phyloP scores from a whole-genome alignment of 148 eudicot genomes.

The Rheum nobile region DNA sequence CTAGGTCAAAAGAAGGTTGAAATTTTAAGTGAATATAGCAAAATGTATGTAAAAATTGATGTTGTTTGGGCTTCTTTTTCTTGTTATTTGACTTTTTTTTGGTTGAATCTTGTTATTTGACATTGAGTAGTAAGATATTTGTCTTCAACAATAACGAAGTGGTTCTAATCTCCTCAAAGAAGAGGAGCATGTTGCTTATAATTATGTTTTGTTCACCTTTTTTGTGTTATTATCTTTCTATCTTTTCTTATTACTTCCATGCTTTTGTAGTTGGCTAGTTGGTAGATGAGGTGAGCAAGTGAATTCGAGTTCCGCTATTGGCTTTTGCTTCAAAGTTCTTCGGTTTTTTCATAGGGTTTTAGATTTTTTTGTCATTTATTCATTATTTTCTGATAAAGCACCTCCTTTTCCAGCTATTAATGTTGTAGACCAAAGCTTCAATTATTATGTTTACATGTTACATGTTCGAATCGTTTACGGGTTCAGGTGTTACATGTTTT shows the following conservation, averaged over 20 bases:
- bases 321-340: background rate
- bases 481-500: too few species aligned
- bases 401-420: background rate
- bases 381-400: background rate
- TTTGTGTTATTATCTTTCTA: background rate
- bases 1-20: too few species aligned
- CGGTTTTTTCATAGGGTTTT: background rate
- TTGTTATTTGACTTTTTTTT: too few species aligned
- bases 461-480: too few species aligned
- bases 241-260: constrained; percentile 1
- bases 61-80: too few species aligned
- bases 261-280: constrained; percentile 5
- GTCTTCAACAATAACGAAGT: background rate
- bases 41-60: too few species aligned
- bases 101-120: background rate
- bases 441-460: background rate
- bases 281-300: constrained; percentile 2
- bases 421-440: background rate
- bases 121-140: background rate
- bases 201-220: background rate
- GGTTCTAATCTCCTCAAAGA: background rate
- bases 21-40: too few species aligned
- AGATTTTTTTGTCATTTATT: background rate
- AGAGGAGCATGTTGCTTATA: background rate
- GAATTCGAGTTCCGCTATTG: background rate